Conservation (phyloP, 257 asterid species). For the Solanum virginianum region DNA sequence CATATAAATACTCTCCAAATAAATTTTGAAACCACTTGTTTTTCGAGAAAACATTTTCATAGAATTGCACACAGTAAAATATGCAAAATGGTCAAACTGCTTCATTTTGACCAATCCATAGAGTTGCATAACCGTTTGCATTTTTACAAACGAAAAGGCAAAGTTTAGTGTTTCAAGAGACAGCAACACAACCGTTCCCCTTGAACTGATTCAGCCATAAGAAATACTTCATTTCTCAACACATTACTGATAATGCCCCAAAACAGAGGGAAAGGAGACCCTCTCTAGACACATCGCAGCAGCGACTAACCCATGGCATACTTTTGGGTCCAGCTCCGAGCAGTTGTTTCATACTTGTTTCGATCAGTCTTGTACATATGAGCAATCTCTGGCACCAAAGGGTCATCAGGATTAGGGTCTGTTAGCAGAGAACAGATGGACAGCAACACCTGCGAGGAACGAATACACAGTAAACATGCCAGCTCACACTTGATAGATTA, state of each 20-base stretch:
- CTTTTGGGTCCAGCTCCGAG: slow-evolving; percentile 33
- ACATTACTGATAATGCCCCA: not conserved
- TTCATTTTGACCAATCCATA: not conserved
- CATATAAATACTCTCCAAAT: not conserved
- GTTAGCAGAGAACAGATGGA: slow-evolving; percentile 27
- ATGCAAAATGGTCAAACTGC: not conserved
- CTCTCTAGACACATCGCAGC: not conserved
- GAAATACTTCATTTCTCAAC: not conserved
- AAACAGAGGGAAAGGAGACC: not conserved
- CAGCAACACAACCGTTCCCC: not conserved
- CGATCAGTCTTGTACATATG: slow-evolving; percentile 31
- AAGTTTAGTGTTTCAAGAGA: not conserved
- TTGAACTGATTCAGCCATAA: not conserved
- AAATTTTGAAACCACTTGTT: too few relatives aligned
- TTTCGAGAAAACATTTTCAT: too few relatives aligned
- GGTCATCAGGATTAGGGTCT: slow-evolving; percentile 33
- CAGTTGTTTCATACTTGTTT: slow-evolving; percentile 27
- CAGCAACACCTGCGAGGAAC: slow-evolving; percentile 18
- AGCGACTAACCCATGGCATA: slow-evolving; percentile 23
- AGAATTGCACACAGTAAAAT: not conserved
- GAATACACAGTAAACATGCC: not conserved
- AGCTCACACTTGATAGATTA: not conserved
- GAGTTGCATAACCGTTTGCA: not conserved
- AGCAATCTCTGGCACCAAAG: slow-evolving; percentile 32
- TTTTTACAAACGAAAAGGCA: slow-evolving; percentile 3